Evolutionary conservation across 2,329 filamentous ascomycete genomes (phyloP).

Genomic region (Penicillium digitatum): DNA sequence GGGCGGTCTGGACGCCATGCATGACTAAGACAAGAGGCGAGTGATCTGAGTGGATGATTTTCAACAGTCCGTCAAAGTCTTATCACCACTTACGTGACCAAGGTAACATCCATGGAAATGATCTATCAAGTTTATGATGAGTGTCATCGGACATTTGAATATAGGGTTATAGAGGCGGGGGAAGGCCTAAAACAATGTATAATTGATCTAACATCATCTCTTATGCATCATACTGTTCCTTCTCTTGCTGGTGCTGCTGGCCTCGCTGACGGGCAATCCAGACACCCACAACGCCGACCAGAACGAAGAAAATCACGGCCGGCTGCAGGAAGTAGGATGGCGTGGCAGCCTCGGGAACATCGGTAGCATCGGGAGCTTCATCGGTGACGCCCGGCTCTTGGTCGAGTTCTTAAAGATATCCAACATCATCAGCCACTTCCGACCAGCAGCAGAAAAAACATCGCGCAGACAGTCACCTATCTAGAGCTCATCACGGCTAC

Average conservation of each 20-base stretch:
- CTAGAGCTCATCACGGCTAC: conserved; percentile 65
- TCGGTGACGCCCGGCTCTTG: conserved; percentile 8
- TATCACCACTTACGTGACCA: conserved; percentile 5
- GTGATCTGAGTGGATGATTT: conserved; percentile 3
- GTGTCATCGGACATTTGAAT: neutral
- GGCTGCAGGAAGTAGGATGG: conserved; percentile 17
- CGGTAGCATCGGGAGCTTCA: conserved; percentile 6
- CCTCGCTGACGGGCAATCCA: conserved; percentile 18
- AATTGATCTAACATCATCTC: neutral
- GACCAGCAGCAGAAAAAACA: conserved; percentile 23
- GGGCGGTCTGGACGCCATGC: conserved; percentile 1
- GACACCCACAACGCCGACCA: conserved; percentile 19
- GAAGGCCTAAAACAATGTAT: neutral
- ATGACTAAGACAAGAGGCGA: conserved; percentile 15
- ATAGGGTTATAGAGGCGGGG: neutral
- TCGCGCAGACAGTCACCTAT: conserved; percentile 28
- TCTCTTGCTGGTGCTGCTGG: conserved; percentile 14
- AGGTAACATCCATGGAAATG: neutral
- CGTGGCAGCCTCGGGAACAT: conserved; percentile 1
- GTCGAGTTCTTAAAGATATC: conserved; percentile 23
- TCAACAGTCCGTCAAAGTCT: neutral
- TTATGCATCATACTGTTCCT: conserved; percentile 16
- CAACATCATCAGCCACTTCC: conserved; percentile 35
- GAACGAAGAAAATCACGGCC: conserved; percentile 16
- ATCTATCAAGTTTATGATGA: neutral